These are phyloP conservation scores for Diplodia sapinea DNA, from an alignment of 2,329 filamentous ascomycete genomes.

Conservation along the genomic window DNA sequence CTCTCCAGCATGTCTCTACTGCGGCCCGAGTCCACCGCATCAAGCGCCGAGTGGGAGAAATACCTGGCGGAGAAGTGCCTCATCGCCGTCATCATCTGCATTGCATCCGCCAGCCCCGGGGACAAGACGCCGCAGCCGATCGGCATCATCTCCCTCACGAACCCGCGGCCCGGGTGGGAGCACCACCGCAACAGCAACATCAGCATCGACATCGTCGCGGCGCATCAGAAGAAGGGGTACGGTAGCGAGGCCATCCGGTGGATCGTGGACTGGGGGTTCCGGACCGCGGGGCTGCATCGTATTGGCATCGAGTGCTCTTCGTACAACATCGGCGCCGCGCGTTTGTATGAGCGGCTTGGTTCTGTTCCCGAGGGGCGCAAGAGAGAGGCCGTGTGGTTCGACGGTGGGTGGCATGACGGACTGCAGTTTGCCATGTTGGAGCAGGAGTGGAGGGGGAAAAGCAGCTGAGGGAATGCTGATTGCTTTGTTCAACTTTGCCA, in stretches of 20 bases:
- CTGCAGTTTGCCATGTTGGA: constrained; percentile 5
- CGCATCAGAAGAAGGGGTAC: constrained; percentile 52
- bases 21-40: background rate
- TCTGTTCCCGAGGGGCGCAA: constrained; percentile 54
- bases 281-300: constrained; percentile 52
- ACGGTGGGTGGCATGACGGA: constrained; percentile 45
- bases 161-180: background rate
- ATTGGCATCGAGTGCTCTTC: constrained; percentile 50
- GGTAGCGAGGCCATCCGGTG: constrained; percentile 56
- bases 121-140: background rate
- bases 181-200: constrained; percentile 55
- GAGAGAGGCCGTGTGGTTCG: constrained; percentile 52
- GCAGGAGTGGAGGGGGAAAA: constrained; percentile 15
- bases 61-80: background rate
- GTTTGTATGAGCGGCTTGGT: constrained; percentile 54
- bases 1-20: background rate
- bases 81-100: constrained; percentile 8
- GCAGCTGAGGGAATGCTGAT: background rate
- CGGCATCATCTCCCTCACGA: constrained; percentile 13
- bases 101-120: background rate
- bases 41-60: background rate
- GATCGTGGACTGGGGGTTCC: constrained; percentile 56
- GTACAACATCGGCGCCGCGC: constrained; percentile 52
- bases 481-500: constrained; percentile 41
- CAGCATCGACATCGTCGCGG: constrained; percentile 45